phyloP scores from a whole-genome alignment of 2,329 filamentous ascomycete genomes.

The Colletotrichum liriopes region DNA sequence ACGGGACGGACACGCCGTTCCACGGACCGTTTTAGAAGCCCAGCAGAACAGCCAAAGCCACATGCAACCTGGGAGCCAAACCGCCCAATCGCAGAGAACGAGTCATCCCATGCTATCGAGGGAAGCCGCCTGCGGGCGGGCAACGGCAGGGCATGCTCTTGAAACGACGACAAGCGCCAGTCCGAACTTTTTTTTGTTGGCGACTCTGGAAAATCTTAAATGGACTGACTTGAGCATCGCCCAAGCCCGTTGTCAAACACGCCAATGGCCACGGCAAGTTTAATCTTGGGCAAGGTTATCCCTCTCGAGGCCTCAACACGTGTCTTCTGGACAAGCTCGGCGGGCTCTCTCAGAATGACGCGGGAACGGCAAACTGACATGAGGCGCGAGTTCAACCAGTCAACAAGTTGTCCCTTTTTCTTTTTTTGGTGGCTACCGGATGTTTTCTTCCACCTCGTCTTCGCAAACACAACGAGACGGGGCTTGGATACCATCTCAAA shows the following conservation, averaged over 20 bases:
- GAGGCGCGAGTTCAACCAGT: not conserved
- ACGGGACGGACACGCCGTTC: not conserved
- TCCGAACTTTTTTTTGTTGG: conserved; percentile 15
- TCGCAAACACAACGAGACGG: not conserved
- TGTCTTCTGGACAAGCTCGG: not conserved
- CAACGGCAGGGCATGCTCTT: not conserved
- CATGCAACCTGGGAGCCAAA: not conserved
- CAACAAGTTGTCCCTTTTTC: not conserved
- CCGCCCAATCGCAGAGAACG: not conserved
- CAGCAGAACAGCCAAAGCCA: not conserved
- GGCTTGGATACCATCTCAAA: not conserved
- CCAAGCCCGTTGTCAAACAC: conserved; percentile 28
- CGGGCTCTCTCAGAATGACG: not conserved
- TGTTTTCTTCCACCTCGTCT: not conserved
- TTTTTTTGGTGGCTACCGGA: too few species aligned
- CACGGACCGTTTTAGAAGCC: conserved; percentile 12
- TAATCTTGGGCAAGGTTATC: not conserved
- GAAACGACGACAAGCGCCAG: conserved; percentile 25
- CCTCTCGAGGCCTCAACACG: not conserved
- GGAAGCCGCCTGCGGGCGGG: not conserved
- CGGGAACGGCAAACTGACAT: not conserved
- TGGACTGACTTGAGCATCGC: conserved; percentile 25
- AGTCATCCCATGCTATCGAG: conserved; percentile 8
- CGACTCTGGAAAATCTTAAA: conserved; percentile 24
- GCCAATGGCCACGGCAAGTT: conserved; percentile 6